A percentile compares a stretch with the other conserved stretches of the same genome.
Conservation (phyloP, 2,329 filamentous ascomycete species). For the Apiospora pterosperma region DNA sequence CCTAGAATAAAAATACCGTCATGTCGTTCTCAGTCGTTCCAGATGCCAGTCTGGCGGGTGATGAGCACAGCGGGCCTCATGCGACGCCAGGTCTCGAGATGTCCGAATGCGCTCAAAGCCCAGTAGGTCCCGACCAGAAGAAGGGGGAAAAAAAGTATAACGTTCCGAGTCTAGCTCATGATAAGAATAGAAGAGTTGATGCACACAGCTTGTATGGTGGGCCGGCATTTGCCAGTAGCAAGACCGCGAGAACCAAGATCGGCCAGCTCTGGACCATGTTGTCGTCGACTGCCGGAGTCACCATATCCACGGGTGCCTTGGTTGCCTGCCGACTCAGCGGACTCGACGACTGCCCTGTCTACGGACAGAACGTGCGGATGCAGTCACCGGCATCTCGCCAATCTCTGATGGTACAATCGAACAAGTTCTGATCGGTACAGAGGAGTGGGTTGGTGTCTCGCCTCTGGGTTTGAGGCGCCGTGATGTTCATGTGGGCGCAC, state of each 20-base stretch:
- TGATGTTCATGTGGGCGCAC: background rate
- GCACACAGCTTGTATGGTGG: background rate
- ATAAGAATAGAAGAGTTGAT: conserved; percentile 2
- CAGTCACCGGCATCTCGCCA: conserved; percentile 1
- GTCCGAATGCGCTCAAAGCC: conserved; percentile 1
- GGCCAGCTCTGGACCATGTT: background rate
- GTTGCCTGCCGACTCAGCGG: background rate
- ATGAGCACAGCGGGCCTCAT: conserved; percentile 3
- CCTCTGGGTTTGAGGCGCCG: background rate
- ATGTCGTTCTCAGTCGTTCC: background rate
- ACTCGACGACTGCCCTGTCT: background rate
- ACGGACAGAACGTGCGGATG: conserved; percentile 3
- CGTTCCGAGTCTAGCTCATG: conserved; percentile 1
- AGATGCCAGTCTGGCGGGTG: conserved; percentile 2
- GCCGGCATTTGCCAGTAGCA: background rate
- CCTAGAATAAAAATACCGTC: background rate
- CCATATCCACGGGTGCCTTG: background rate
- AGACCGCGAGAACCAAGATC: background rate
- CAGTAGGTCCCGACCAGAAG: background rate
- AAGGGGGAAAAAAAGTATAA: background rate
- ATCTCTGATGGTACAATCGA: background rate
- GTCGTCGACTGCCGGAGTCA: background rate
- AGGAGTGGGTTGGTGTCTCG: background rate
- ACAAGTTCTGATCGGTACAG: background rate
- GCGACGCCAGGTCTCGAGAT: background rate